Conservation (phyloP, 108 stramenopile species). For the Cyclotella cryptica region DNA sequence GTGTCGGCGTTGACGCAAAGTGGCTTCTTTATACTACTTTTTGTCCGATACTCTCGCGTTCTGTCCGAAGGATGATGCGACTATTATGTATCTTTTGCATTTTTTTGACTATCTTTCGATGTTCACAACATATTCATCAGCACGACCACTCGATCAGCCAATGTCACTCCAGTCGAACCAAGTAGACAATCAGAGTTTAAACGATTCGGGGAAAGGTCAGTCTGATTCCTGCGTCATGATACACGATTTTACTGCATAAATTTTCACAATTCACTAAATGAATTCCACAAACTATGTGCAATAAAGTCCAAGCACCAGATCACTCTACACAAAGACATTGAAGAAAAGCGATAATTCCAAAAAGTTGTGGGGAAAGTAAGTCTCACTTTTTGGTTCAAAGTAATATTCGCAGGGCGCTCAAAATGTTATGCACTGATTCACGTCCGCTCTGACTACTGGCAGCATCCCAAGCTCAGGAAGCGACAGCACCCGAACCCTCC, state of each 20-base stretch:
- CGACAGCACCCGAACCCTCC: neutral
- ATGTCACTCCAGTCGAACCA: neutral
- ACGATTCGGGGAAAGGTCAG: neutral
- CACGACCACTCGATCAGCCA: neutral
- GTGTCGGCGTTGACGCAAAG: too few relatives aligned
- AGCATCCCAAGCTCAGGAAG: neutral
- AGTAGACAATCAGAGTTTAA: neutral
- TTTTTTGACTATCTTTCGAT: neutral
- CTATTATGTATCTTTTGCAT: neutral
- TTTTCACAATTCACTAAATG: neutral
- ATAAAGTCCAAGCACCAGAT: neutral
- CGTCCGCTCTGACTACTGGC: too few relatives aligned
- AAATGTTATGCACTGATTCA: too few relatives aligned
- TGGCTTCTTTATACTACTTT: too few relatives aligned
- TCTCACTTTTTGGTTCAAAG: neutral
- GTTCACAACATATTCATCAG: neutral
- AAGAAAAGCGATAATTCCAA: slow-evolving; percentile 4
- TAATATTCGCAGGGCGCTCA: neutral
- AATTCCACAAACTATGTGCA: neutral
- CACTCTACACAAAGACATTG: slow-evolving; percentile 2
- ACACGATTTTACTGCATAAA: neutral
- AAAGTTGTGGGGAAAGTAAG: slow-evolving; percentile 14
- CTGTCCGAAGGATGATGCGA: too few relatives aligned
- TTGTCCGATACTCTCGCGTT: too few relatives aligned
- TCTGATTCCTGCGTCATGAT: neutral